phyloP scores from a whole-genome alignment of 1,139 yeast genomes.

The Suhomyces panamericanus region DNA sequence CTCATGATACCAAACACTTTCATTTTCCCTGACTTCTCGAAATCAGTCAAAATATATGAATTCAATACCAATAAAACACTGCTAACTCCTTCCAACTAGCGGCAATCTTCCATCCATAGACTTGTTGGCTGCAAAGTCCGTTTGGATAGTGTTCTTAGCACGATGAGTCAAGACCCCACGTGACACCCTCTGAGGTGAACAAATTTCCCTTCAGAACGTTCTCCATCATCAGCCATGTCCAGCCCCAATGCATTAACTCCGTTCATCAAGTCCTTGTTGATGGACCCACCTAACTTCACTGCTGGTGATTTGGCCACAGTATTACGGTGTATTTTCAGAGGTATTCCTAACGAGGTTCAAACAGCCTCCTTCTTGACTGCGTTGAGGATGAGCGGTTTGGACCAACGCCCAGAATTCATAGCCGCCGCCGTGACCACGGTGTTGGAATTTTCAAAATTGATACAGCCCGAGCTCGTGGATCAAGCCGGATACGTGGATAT shows the following conservation, averaged over 20 bases:
- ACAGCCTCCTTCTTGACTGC: conserved; percentile 79
- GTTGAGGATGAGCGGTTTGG: conserved; percentile 71
- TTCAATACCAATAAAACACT: no score
- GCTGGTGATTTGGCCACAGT: conserved; percentile 63
- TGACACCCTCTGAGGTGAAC: background rate
- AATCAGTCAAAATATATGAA: no score
- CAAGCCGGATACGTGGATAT: conserved; percentile 71
- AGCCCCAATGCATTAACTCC: conserved; percentile 49
- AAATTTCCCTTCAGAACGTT: background rate
- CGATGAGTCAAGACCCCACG: conserved; percentile 4
- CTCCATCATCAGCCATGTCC: background rate
- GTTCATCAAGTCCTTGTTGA: conserved; percentile 60
- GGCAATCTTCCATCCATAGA: background rate
- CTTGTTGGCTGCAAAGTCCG: background rate
- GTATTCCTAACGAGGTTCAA: conserved; percentile 66
- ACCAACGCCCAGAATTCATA: conserved; percentile 75
- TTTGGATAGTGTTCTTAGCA: background rate
- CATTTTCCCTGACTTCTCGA: no score
- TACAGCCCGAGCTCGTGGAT: conserved; percentile 44
- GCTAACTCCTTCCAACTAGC: no score
- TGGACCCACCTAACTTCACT: conserved; percentile 58
- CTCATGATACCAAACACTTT: no score
- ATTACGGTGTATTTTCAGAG: conserved; percentile 58
- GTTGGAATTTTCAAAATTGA: conserved; percentile 58
- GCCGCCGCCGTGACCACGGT: conserved; percentile 82